Base-by-base conservation (phyloP, 2,329 filamentous ascomycete species). In the Dactylellina cionopaga region DNA sequence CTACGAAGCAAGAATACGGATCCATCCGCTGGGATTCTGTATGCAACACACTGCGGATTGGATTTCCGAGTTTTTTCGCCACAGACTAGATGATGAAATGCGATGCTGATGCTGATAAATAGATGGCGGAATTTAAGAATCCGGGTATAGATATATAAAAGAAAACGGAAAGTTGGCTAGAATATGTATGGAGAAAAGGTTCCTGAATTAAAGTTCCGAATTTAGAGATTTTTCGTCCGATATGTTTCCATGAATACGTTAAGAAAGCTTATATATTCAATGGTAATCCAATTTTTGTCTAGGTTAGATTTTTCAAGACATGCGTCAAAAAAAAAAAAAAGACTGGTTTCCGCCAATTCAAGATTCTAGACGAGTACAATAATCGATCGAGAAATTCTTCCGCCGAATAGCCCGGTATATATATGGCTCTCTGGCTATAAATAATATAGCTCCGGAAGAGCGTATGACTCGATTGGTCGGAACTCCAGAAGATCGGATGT, bases 161-260 rank as follows among this genome's bases (percentile, higher is more conserved):
- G 22, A 41, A 29, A 39, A 55, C 17, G 29, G 51, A 22, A 27
- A 27, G 31, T 35, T 6, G 13, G 31, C 6, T n/a, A 41, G 41
- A 55, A 35, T 39, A 41, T 35, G 11, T 55, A 17, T 33, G 10
- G 27, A 29, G 7, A n/a, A n/a, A 24, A 25, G 15, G 10, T n/a
- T 31, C 11, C 27, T 46, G 15, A 46, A 24, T 43, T 44, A 56
- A 56, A 46, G 58, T 72, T 72, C 43, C 56, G 56, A 62, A 22
- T 33, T 43, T 31, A 13, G 43, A 11, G 19, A 19, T 62, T 55
- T 72, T 65, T 15, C 44, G 59, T 72, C 68, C 68, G 68, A 72
- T 47, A 72, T 65, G 59, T 72, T 65, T 55, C 68, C 68, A 55
- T 54, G 33, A 27, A 44, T 17, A 44, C 15, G 13, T 29, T 22